phyloP scores from a whole-genome alignment of 2,329 filamentous ascomycete genomes.

The Phyllosticta paracitricarpa region DNA sequence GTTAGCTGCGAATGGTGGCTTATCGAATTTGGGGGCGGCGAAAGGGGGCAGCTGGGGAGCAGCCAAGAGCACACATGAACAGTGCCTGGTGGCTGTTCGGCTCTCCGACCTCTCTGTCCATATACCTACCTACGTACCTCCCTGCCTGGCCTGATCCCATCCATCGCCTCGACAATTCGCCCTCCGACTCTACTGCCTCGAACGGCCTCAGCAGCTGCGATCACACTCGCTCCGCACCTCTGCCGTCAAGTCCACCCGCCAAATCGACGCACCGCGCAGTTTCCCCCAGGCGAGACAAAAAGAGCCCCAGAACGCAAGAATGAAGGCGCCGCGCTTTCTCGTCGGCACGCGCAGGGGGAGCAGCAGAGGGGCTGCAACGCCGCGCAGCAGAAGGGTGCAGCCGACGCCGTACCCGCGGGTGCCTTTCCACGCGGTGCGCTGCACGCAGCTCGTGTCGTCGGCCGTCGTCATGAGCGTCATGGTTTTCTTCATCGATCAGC shows the following conservation, averaged over 20 bases:
- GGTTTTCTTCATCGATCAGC: conserved; percentile 45
- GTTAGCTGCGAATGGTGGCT: not conserved
- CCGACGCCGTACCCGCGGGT: conserved; percentile 35
- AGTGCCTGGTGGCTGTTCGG: not conserved
- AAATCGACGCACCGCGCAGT: too few species aligned
- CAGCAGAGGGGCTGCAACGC: not conserved
- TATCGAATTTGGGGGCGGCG: not conserved
- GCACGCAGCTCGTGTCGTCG: conserved; percentile 32
- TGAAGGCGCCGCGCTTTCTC: not conserved
- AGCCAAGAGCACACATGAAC: not conserved
- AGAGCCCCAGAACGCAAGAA: not conserved
- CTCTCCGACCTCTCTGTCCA: too few species aligned
- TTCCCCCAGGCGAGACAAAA: not conserved
- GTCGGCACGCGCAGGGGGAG: too few species aligned
- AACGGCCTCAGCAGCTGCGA: too few species aligned
- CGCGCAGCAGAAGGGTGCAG: conserved; percentile 11
- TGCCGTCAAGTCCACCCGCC: too few species aligned
- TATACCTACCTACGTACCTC: too few species aligned
- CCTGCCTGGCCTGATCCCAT: too few species aligned
- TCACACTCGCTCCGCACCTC: too few species aligned
- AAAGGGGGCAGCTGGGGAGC: not conserved
- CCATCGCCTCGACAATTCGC: too few species aligned
- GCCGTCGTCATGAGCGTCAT: conserved; percentile 45
- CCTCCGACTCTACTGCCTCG: too few species aligned
- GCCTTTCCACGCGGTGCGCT: conserved; percentile 34